phyloP scores from a whole-genome alignment of 2,329 filamentous ascomycete genomes.

The Aspergillus fructus region DNA sequence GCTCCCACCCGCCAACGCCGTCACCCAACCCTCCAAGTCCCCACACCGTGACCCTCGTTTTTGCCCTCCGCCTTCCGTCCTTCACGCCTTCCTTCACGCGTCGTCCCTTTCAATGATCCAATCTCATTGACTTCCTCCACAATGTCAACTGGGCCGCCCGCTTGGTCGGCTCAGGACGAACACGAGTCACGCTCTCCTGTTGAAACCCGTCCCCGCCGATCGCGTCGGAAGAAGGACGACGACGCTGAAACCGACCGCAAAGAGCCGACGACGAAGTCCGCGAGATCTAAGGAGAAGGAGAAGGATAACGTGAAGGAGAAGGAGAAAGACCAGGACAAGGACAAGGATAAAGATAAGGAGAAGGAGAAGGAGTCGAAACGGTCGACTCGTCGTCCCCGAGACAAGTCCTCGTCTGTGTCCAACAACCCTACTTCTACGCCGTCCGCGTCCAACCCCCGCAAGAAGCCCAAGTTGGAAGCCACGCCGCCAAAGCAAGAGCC shows the following conservation, averaged over 20 bases:
- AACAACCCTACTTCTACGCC: constrained; percentile 10
- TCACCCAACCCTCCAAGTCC: not conserved
- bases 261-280: constrained; percentile 26
- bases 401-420: constrained; percentile 33
- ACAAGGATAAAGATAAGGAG: constrained; percentile 30
- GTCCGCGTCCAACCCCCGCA: constrained; percentile 41
- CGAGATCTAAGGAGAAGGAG: constrained; percentile 24
- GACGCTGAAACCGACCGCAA: constrained; percentile 28
- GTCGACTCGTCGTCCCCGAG: constrained; percentile 33
- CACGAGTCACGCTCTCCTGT: constrained; percentile 22
- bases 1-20: constrained; percentile 1
- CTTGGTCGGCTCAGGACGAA: constrained; percentile 28
- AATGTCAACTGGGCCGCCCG: constrained; percentile 35
- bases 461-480: constrained; percentile 45
- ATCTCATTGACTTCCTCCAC: constrained; percentile 17
- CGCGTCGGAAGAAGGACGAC: constrained; percentile 45
- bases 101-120: constrained; percentile 15
- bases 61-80: not conserved
- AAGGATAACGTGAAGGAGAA: constrained; percentile 25
- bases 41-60: not conserved
- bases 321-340: constrained; percentile 21
- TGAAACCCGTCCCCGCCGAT: constrained; percentile 35
- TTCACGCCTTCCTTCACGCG: constrained; percentile 7
- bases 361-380: constrained; percentile 25
- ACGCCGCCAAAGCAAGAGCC: constrained; percentile 14